phyloP scores from a whole-genome alignment of 768 basidiomycete species.

The Peribolospora baueri region DNA sequence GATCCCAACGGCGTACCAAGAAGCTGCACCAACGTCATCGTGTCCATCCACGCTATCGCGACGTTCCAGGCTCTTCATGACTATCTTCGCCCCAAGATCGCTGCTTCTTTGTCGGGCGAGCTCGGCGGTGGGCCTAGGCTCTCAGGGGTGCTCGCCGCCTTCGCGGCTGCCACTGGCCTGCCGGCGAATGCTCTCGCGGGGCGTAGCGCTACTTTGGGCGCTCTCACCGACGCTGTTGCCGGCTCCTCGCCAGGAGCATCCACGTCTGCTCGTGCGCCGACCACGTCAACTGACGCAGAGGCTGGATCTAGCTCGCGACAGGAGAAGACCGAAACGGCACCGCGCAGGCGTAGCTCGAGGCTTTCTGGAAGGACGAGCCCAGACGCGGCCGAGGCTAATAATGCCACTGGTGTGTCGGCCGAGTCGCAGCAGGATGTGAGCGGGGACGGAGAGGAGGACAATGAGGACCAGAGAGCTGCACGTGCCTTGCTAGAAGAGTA shows the following conservation, averaged over 20 bases:
- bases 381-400: too few species aligned
- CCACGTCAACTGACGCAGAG: too few species aligned
- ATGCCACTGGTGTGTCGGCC: too few species aligned
- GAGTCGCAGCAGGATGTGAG: too few species aligned
- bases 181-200: constrained; percentile 22
- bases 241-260: not conserved
- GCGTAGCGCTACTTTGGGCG: constrained; percentile 14
- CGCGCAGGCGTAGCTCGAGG: too few species aligned
- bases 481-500: not conserved
- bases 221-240: constrained; percentile 50
- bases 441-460: too few species aligned
- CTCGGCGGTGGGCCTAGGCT: constrained; percentile 25
- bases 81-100: constrained; percentile 72
- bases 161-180: constrained; percentile 48
- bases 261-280: not conserved
- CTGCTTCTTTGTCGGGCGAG: constrained; percentile 24
- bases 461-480: not conserved
- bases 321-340: too few species aligned
- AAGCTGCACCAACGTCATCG: constrained; percentile 53
- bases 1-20: constrained; percentile 75
- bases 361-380: too few species aligned
- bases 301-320: too few species aligned
- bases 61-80: constrained; percentile 93
- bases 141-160: constrained; percentile 72
- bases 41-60: constrained; percentile 94